A percentile compares a stretch with the other conserved stretches of the same genome.
Conservation (phyloP, 2,329 filamentous ascomycete genomes). For the Cylindrodendrum hubeiense region DNA sequence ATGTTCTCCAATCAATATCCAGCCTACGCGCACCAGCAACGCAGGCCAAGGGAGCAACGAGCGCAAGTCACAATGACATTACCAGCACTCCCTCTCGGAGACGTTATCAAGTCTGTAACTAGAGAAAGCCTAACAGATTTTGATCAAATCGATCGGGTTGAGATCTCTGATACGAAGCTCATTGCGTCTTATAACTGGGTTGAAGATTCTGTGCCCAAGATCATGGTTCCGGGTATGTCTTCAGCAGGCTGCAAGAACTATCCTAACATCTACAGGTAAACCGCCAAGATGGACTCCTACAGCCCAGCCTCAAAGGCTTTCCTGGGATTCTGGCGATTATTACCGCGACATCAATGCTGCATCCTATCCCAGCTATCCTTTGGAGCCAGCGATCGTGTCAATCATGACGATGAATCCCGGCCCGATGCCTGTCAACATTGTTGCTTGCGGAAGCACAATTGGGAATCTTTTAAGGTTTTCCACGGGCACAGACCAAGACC, state of each 20-base stretch:
- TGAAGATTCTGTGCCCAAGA: constrained; percentile 54
- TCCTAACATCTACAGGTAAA: constrained; percentile 33
- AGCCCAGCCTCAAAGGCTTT: not conserved
- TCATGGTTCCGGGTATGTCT: constrained; percentile 56
- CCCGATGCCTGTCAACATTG: constrained; percentile 62
- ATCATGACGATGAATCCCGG: constrained; percentile 46
- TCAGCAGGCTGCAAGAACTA: rapidly evolving
- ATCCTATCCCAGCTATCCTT: constrained; percentile 60
- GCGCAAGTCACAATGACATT: constrained; percentile 1
- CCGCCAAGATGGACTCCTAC: constrained; percentile 41
- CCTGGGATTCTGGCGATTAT: constrained; percentile 59
- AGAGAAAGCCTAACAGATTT: constrained; percentile 17
- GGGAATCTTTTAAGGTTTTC: constrained; percentile 72
- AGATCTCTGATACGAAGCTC: constrained; percentile 53
- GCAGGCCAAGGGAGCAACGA: not conserved
- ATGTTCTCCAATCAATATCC: not conserved
- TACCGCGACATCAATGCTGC: constrained; percentile 68
- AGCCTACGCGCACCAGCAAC: not conserved
- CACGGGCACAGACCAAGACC: constrained; percentile 57
- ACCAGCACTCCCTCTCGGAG: constrained; percentile 37
- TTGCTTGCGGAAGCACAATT: constrained; percentile 72
- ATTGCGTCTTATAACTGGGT: constrained; percentile 66
- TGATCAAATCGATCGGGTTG: not conserved
- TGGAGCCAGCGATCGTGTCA: constrained; percentile 62
- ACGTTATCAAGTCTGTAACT: constrained; percentile 36